Evolutionary conservation across 345 rosid species (phyloP), one percentile per base, ranked within the genome.

Genomic region (Salix koriyanagi): DNA sequence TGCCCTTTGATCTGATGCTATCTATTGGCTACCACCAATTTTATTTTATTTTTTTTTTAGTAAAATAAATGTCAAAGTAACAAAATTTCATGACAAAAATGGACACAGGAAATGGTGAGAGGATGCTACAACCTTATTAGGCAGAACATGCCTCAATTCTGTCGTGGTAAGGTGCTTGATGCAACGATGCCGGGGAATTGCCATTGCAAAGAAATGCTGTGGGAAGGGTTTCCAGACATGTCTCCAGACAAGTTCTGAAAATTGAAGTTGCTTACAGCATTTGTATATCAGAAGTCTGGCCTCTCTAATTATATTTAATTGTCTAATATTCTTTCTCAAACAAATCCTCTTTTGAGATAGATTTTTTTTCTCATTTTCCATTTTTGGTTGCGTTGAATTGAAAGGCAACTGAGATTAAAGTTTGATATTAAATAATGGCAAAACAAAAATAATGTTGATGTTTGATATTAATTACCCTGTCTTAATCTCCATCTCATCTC

Each of bases 91-190:
- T 50, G 56, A 32, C n/a, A 75, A 23, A 75, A 36, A 36, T 42
- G 71, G 41, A 12, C 69, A 71, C 85, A 83, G 86, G 86, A 79
- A 6, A 77, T 67, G 85, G 85, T 80, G 69, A 79, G 48, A 44
- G 80, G 70, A 79, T 81, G 86, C 62, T 60, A 79, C 74, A 50
- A 73, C 44, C 71, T 75, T 28, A 50, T 86, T 9, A 42, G 75
- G 64, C 69, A 66, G 44, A 79, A 73, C 69, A 65, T 21, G 44
- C 65, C 54, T 23, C 28, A 32, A 21, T 62, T 46, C 65, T 46
- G 61, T 14, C 72, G 23, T 2, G 25, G 32, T 28, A 37, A 65
- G 41, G 72, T 75, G 37, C 62, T 72, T 23, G 74, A 77, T 39
- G 69, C 76, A 37, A 54, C 69, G 44, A 18, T 72, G 7, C 9